Evolutionary conservation across 1,284 basidiomycete species (phyloP), one percentile per base, ranked within the genome.

Genomic region (Ceratobasidium sp.): DNA sequence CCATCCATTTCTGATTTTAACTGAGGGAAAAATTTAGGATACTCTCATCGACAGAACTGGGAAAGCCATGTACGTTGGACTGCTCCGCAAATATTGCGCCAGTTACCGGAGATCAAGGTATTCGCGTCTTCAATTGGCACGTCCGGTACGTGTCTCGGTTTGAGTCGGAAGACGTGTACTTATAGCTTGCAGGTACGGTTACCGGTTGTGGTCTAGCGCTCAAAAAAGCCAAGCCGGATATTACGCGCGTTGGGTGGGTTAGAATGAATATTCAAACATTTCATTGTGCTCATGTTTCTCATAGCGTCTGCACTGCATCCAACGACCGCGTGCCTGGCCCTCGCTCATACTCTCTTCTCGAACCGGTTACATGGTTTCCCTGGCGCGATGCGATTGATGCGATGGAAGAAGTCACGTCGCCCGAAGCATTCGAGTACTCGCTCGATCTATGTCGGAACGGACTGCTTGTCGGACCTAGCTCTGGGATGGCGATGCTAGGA

Each of bases 31-130:
- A n/a, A n/a, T n/a, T n/a, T n/a, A 3, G 15, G 11, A 45, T n/a
- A n/a, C n/a, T n/a, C n/a, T n/a, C n/a, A n/a, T n/a, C n/a, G n/a
- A 20, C n/a, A 75, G 73, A 75, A 75, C 37, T 75, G 60, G 28
- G 73, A 75, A 26, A 61, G 47, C 10, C 73, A 75, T 42, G 73
- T 75, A 13, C 73, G 73, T 3, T 75, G 73, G 73, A 75, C 73
- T 6, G 73, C 60, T 10, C 73, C 73, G n/a, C 73, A 75, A 26
- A 51, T 75, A 20, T 23, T 64, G 5, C 47, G 45, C 33, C 73
- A 75, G n/a, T 51, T 75, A 17, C 73, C 73, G 28, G 51, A 65
- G 20, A 64, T 75, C 49, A 64, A 64, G 26, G 61, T 75, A 1
- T 75, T 75, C 39, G 73, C 73, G n/a, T 45, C 73, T 4, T 61